Conservation (phyloP, 345 rosid species). For the Populus euphratica region DNA sequence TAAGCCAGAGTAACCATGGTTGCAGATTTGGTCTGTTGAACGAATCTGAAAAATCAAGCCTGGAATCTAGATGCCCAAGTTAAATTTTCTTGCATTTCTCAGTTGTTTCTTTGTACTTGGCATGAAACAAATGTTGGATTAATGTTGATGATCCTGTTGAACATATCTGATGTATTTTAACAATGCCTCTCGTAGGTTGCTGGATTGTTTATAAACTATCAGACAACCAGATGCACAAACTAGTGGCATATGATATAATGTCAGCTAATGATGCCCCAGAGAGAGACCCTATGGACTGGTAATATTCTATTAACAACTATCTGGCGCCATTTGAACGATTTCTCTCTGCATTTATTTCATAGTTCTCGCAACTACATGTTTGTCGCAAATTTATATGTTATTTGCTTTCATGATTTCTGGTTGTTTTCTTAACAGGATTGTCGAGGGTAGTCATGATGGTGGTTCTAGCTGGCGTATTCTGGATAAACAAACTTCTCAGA, state of each 20-base stretch:
- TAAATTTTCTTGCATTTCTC: not conserved
- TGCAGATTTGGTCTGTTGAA: too few relatives aligned
- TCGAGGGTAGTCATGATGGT: constrained; percentile 80
- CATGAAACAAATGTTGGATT: too few relatives aligned
- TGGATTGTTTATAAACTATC: too few relatives aligned
- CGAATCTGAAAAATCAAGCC: too few relatives aligned
- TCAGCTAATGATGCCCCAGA: too few relatives aligned
- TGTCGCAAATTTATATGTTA: not conserved
- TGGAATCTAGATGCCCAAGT: not conserved
- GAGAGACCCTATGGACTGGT: constrained; percentile 94
- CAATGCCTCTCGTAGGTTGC: too few relatives aligned
- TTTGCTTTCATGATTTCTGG: not conserved
- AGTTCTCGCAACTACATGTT: not conserved
- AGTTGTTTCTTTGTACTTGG: too few relatives aligned
- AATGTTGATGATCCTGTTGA: too few relatives aligned
- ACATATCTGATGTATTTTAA: too few relatives aligned
- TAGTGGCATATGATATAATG: too few relatives aligned
- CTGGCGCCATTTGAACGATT: not conserved
- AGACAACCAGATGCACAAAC: too few relatives aligned
- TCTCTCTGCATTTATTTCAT: not conserved
- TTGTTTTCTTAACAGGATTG: constrained; percentile 43
- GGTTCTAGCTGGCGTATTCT: constrained; percentile 67
- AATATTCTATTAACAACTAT: not conserved
- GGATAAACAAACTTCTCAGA: constrained; percentile 55
- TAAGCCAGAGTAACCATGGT: too few relatives aligned